phyloP scores from a whole-genome alignment of 352 stramenopile species.

The Globisporangium nunn region DNA sequence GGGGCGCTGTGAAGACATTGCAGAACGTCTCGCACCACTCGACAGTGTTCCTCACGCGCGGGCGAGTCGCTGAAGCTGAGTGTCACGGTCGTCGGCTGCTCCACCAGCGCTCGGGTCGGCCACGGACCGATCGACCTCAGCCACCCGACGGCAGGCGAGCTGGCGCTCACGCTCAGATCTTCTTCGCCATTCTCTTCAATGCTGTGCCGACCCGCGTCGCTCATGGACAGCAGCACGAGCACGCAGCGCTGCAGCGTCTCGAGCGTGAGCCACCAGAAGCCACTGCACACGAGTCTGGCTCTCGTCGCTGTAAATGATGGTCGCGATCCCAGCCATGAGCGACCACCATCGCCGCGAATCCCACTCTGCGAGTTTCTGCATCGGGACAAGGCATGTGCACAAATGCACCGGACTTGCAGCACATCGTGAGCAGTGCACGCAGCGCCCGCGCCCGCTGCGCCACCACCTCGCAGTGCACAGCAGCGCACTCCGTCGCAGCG shows the following conservation, averaged over 20 bases:
- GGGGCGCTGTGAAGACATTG: slow-evolving; percentile 4
- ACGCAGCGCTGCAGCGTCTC: slow-evolving; percentile 19
- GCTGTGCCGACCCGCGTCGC: not conserved
- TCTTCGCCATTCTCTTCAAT: no score
- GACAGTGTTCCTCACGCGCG: not conserved
- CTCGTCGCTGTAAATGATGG: slow-evolving; percentile 1
- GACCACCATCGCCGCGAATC: not conserved
- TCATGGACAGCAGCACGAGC: slow-evolving; percentile 16
- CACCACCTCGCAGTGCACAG: no score
- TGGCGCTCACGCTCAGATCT: not conserved
- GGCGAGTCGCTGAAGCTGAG: slow-evolving; percentile 1
- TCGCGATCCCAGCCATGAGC: not conserved
- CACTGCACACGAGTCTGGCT: slow-evolving; percentile 18
- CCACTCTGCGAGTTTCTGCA: not conserved
- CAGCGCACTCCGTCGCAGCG: no score
- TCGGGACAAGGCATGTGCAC: not conserved
- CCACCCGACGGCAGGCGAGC: not conserved
- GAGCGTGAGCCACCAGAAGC: slow-evolving; percentile 17
- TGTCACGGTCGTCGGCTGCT: slow-evolving; percentile 1
- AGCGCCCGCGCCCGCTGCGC: no score
- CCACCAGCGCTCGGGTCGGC: slow-evolving; percentile 8
- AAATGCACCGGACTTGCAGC: no score
- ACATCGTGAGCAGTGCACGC: no score
- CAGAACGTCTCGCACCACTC: slow-evolving; percentile 2
- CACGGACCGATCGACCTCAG: not conserved